These are phyloP conservation scores for Eucalyptus cloeziana DNA, from an alignment of 345 rosid genomes.

Conservation along the genomic window DNA sequence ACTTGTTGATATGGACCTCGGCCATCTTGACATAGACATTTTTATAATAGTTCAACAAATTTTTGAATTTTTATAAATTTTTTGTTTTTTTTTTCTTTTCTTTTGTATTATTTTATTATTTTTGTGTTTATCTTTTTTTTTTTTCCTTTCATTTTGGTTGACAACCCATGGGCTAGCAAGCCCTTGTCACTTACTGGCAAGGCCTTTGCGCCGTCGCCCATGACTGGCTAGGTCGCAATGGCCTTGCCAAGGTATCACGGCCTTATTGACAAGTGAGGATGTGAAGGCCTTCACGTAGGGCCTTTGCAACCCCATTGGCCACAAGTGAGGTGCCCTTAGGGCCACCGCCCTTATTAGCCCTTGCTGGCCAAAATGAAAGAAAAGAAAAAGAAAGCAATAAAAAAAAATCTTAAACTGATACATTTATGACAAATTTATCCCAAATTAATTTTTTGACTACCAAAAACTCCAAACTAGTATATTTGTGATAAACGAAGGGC, in stretches of 20 bases:
- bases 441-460: no score
- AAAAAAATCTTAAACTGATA: no score
- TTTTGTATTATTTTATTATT: no score
- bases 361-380: rapidly evolving
- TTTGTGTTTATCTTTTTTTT: neutral
- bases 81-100: no score
- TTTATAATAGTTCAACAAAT: no score
- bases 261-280: neutral
- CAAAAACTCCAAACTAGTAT: no score
- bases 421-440: rapidly evolving
- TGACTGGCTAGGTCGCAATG: neutral
- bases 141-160: neutral
- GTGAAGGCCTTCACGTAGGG: neutral
- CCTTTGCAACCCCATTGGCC: neutral
- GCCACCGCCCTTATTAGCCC: neutral
- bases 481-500: no score
- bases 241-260: neutral
- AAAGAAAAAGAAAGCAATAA: no score
- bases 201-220: neutral
- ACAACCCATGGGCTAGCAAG: neutral
- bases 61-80: neutral
- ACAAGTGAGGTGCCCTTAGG: neutral
- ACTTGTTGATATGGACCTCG: neutral
- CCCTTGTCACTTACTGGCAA: neutral
- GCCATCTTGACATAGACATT: neutral